Evolutionary conservation across 2,329 filamentous ascomycete species (phyloP), one percentile per base, ranked within the genome.

Genomic region (Lasiodiplodia sp.): DNA sequence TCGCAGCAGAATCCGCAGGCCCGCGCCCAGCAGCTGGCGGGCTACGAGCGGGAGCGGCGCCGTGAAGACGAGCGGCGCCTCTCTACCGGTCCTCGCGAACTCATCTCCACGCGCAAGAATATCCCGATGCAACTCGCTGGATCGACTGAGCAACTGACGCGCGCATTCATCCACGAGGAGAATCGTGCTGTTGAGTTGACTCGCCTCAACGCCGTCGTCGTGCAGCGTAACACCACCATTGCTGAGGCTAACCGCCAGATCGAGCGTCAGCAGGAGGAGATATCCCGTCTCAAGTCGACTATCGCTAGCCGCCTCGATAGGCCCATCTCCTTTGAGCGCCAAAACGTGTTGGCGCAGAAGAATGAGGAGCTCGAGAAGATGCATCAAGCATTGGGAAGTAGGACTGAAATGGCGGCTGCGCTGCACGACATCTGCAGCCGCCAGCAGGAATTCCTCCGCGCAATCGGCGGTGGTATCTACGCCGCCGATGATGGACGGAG

Each of bases 281-380:
- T 47, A 47, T 10, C n/a, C 44, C 44, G 8, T 21, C 44, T 47
- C 44, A 47, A 47, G 44, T 10, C 21, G n/a, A n/a, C 44, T n/a
- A 2, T 10, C 18, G n/a, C 18, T n/a, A 2, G 18, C 44, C 44
- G 44, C 44, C 44, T 47, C 18, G n/a, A 47, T 21, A 21, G 21
- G 7, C 18, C 18, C 8, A 8, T 18, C 18, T 10, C 44, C 6
- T 47, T 8, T 18, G 18, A 47, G 8, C 18, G 10, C 44, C 18
- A n/a, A n/a, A 47, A 21, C 3, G 44, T 75, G 60, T 18, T 70
- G 66, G 12, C 71, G 72, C 31, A 72, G 70, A 51, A 73, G 72
- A 21, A 75, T 53, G 28, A 68, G 47, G 21, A 73, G 25, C 4
- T 68, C 47, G 5, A 70, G 71, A 70, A 72, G 56, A 21, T 60